Evolutionary conservation across 345 rosid species (phyloP).

Genomic region (Sonneratia caseolaris): DNA sequence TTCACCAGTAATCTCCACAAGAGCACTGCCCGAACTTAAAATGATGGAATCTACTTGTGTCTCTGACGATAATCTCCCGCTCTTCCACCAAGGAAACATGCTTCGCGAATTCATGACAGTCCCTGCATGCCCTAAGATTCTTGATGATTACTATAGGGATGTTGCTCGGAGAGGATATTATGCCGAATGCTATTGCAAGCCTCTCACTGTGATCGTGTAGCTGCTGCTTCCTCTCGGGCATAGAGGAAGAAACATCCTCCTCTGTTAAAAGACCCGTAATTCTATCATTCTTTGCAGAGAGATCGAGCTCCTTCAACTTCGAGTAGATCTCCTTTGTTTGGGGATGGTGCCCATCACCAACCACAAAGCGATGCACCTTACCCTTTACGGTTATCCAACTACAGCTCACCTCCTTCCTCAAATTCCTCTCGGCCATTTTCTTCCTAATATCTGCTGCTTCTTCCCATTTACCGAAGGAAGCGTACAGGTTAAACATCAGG

Average conservation of each 20-base stretch:
- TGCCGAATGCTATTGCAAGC: slow-evolving; percentile 64
- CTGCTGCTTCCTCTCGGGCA: slow-evolving; percentile 46
- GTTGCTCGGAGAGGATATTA: slow-evolving; percentile 34
- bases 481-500: slow-evolving; percentile 53
- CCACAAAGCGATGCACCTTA: slow-evolving; percentile 53
- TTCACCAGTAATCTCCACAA: slow-evolving; percentile 64
- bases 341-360: slow-evolving; percentile 69
- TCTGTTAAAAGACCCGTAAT: slow-evolving; percentile 20
- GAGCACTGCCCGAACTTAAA: slow-evolving; percentile 58
- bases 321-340: slow-evolving; percentile 39
- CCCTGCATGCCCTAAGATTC: slow-evolving; percentile 61
- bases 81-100: slow-evolving; percentile 41
- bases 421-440: slow-evolving; percentile 43
- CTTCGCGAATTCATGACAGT: slow-evolving; percentile 72
- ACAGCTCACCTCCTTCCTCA: slow-evolving; percentile 64
- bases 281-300: slow-evolving; percentile 3
- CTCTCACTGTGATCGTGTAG: slow-evolving; percentile 68
- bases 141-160: slow-evolving; percentile 53
- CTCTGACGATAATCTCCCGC: slow-evolving; percentile 46
- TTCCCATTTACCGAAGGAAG: slow-evolving; percentile 45
- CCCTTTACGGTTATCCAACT: slow-evolving; percentile 64
- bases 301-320: slow-evolving; percentile 43
- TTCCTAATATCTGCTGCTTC: slow-evolving; percentile 60
- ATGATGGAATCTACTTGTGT: slow-evolving; percentile 63
- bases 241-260: slow-evolving; percentile 27